A percentile compares a stretch with the other conserved stretches of the same genome.
Evolutionary conservation across 768 basidiomycete species (phyloP).

Genomic region (Mycena maculata): DNA sequence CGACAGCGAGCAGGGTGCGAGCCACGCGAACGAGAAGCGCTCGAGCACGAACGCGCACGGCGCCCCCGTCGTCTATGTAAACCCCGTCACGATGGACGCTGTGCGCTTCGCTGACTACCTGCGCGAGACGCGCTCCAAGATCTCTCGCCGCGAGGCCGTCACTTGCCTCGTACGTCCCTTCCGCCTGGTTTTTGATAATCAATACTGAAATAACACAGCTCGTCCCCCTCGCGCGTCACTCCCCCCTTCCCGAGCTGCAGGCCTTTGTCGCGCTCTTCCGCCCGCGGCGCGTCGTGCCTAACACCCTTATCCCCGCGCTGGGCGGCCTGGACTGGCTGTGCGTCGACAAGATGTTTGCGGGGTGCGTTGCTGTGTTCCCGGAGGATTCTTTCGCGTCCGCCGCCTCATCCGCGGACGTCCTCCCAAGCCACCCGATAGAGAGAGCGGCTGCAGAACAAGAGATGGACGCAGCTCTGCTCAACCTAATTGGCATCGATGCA

Average conservation of each 20-base stretch:
- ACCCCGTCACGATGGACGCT: constrained; percentile 78
- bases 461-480: constrained; percentile 64
- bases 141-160: constrained; percentile 59
- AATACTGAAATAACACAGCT: constrained; percentile 61
- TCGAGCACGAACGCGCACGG: constrained; percentile 55
- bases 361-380: constrained; percentile 55
- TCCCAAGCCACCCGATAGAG: too few relatives aligned
- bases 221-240: constrained; percentile 88
- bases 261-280: constrained; percentile 84
- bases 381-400: too few relatives aligned
- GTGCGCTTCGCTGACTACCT: constrained; percentile 65
- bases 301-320: constrained; percentile 70
- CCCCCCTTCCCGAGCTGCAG: constrained; percentile 87
- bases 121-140: constrained; percentile 49
- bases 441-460: constrained; percentile 20
- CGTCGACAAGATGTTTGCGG: constrained; percentile 75
- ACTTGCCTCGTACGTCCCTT: constrained; percentile 68
- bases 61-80: constrained; percentile 82
- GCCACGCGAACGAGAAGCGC: too few relatives aligned
- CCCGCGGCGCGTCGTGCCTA: constrained; percentile 82
- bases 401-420: constrained; percentile 1
- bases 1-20: constrained; percentile 47
- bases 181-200: background rate
- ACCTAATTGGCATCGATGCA: constrained; percentile 65
- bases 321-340: constrained; percentile 77